Percentiles rank a stretch among this genome's conserved stretches.
Conservation (phyloP, 179 eudicot species). For the Beta macrorhiza region DNA sequence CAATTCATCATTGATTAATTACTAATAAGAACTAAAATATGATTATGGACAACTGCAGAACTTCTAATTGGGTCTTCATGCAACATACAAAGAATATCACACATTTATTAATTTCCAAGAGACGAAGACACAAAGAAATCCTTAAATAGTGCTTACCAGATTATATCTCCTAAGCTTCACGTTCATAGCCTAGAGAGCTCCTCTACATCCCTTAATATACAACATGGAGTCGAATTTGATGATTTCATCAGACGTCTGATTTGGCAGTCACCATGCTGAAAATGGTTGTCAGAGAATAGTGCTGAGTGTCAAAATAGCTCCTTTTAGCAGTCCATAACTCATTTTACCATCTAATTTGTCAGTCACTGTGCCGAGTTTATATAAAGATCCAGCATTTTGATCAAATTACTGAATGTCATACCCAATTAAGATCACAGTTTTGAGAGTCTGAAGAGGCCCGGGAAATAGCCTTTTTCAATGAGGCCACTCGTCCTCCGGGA, state of each 20-base stretch:
- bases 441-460: not conserved
- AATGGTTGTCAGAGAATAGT: not conserved
- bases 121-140: not conserved
- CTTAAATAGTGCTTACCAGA: not conserved
- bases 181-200: not conserved
- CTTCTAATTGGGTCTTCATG: not conserved
- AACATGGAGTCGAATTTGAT: not conserved
- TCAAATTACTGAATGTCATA: not conserved
- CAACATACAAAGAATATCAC: not conserved
- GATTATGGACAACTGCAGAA: not conserved
- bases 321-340: not conserved
- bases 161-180: not conserved
- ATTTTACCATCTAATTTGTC: not conserved
- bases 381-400: not conserved
- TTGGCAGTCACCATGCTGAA: not conserved
- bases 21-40: not conserved
- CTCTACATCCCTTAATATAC: not conserved
- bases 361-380: not conserved
- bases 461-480: not conserved
- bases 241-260: not conserved
- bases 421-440: not conserved
- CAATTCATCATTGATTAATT: not conserved
- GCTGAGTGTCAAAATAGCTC: not conserved
- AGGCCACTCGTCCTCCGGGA: not conserved
- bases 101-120: not conserved